Evolutionary conservation across 2,329 filamentous ascomycete genomes (phyloP), one percentile per base, ranked within the genome.

Genomic region (Colletotrichum ledebouriae): DNA sequence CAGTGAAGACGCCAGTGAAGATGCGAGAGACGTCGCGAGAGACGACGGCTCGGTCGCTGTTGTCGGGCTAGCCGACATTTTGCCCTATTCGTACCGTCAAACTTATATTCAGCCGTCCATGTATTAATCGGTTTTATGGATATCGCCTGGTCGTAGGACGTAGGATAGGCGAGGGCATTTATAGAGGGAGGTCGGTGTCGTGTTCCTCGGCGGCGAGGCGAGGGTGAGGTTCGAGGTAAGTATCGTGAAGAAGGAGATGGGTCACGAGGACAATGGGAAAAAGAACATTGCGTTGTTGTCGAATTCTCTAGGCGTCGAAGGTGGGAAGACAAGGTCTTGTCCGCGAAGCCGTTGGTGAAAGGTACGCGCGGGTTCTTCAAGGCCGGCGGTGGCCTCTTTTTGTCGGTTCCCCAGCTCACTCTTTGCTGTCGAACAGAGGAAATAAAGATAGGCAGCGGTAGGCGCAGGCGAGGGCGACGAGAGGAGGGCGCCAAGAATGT

Each of bases 1-100:
- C n/a, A 64, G 20, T 3, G 65, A 65, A 4, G 76, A 77, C 50
- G 76, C 76, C 56, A 71, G 71, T 25, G 63, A 63, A 3, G 22
- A 60, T 34, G 63, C 52, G 17, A 67, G 17, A 2, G 68, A 72
- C 11, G 73, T 74, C 6, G 64, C 34, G 11, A 55, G 34, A 22
- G 52, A 55, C 17, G 52, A 13, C 61, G 66, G 56, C n/a, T 37
- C 17, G 3, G 68, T 71, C 15, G 72, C 75, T 6, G 63, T 46
- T 9, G 58, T 67, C 34, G 66, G 49, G 39, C 49, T 66, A 33
- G 61, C 41, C 55, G 66, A 69, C 66, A 69, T 69, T 7, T 29
- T 64, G 29, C 13, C 34, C 49, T 60, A 25, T 13, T 15, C 15
- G 49, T 39, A 42, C 55, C 39, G 50, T 46, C 22, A 56, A 47